Percentiles rank a stretch among this genome's conserved stretches.
phyloP scores from a whole-genome alignment of 164 flowering plant genomes.

The Tinospora cordifolia region DNA sequence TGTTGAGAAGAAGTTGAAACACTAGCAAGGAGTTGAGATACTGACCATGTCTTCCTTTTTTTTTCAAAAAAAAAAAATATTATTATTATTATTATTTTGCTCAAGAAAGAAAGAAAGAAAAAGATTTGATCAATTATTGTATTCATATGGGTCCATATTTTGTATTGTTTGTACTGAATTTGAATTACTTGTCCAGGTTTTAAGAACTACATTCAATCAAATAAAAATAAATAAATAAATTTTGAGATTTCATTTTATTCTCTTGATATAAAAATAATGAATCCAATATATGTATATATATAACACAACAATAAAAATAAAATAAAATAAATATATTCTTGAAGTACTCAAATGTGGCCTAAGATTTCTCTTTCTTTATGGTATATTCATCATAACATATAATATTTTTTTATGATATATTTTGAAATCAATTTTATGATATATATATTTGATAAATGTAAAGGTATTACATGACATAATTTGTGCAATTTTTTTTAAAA shows the following conservation, averaged over 20 bases:
- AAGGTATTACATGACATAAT: no score
- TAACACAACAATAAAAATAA: background rate
- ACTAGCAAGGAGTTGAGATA: background rate
- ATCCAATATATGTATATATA: background rate
- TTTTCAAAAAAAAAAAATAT: constrained; percentile 3
- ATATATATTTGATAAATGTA: no score
- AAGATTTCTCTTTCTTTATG: no score
- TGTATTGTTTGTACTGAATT: background rate
- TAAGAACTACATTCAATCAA: background rate
- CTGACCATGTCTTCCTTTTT: constrained; percentile 23
- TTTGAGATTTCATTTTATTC: no score
- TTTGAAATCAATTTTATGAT: no score
- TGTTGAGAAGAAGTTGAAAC: constrained; percentile 1
- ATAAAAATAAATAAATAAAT: no score
- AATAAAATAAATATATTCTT: background rate
- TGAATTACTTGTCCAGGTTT: background rate
- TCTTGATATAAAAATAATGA: background rate
- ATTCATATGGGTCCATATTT: background rate
- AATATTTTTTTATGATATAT: no score
- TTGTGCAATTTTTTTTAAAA: no score
- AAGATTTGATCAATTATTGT: background rate
- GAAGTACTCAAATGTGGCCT: background rate
- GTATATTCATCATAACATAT: no score
- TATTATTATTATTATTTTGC: no score
- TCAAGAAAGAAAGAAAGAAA: no score